A percentile compares a stretch with the other conserved stretches of the same genome.
Evolutionary conservation across 2,329 filamentous ascomycete genomes (phyloP).

Genomic region (Uncinocarpus reesii): DNA sequence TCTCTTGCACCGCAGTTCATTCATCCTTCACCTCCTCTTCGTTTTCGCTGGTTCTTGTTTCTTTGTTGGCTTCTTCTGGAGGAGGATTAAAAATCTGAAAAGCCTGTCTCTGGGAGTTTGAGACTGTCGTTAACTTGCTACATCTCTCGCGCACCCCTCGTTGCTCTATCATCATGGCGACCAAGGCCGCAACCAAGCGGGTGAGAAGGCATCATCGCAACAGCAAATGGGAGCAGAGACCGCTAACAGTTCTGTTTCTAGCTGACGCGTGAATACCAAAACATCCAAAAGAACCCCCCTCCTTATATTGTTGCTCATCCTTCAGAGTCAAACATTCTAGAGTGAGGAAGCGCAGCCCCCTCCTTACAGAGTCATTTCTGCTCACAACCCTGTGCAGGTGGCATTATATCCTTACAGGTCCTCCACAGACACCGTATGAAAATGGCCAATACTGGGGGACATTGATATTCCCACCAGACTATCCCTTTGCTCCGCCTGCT

Average conservation of each 20-base stretch:
- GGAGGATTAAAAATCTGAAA: too few species aligned
- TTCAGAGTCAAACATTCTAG: constrained; percentile 81
- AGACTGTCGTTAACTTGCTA: neutral
- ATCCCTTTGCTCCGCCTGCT: constrained; percentile 90
- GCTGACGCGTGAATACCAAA: constrained; percentile 55
- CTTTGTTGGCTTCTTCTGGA: too few species aligned
- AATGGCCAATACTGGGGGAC: constrained; percentile 98
- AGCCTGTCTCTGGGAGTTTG: too few species aligned
- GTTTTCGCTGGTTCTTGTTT: neutral
- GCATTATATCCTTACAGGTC: constrained; percentile 93
- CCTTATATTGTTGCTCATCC: constrained; percentile 84
- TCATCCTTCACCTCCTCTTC: neutral
- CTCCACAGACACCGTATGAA: constrained; percentile 86
- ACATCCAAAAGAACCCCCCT: constrained; percentile 64
- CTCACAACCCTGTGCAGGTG: constrained; percentile 45
- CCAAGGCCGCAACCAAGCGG: constrained; percentile 61
- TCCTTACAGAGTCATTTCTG: neutral
- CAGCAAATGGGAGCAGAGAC: constrained; percentile 5
- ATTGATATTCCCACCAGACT: constrained; percentile 87
- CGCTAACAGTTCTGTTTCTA: constrained; percentile 21
- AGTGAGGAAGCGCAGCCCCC: constrained; percentile 45
- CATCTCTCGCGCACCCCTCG: neutral
- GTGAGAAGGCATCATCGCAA: constrained; percentile 36
- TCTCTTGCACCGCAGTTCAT: too few species aligned
- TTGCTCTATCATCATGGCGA: constrained; percentile 47